These are phyloP conservation scores for Claviceps digitariae DNA, from an alignment of 2,329 filamentous ascomycete species.

Conservation along the genomic window DNA sequence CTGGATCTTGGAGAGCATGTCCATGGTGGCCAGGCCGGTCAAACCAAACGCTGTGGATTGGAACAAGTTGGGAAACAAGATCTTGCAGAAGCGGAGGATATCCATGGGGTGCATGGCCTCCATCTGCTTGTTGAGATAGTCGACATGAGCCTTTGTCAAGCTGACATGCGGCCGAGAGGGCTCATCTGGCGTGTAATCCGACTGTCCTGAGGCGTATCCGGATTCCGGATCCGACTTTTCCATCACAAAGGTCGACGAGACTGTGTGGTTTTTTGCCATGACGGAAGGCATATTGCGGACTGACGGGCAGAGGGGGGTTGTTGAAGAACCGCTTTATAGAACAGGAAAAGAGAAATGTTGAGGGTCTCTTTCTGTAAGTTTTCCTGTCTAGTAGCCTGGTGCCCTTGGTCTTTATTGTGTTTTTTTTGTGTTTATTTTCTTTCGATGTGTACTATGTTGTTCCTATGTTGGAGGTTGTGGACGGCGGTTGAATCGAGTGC, in stretches of 20 bases:
- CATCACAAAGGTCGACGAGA: constrained; percentile 23
- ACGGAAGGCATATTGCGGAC: not conserved
- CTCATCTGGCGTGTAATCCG: constrained; percentile 24
- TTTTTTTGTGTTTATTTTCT: not conserved
- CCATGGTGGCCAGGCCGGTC: constrained; percentile 68
- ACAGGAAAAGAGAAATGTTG: not conserved
- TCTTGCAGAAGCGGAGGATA: constrained; percentile 82
- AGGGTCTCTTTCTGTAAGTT: not conserved
- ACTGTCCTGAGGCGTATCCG: constrained; percentile 58
- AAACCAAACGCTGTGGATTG: constrained; percentile 76
- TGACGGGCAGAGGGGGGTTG: not conserved
- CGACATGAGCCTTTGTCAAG: constrained; percentile 78
- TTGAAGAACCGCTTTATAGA: not conserved
- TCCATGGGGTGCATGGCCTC: constrained; percentile 82
- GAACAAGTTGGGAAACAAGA: constrained; percentile 78
- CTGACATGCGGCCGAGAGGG: constrained; percentile 55
- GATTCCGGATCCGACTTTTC: constrained; percentile 52
- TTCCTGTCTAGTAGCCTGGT: not conserved
- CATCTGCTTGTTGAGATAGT: constrained; percentile 81
- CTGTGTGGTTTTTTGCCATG: constrained; percentile 26
- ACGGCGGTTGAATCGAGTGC: not conserved
- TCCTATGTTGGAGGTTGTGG: not conserved
- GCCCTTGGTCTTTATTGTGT: not conserved
- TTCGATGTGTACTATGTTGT: not conserved
- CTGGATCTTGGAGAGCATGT: constrained; percentile 70